Evolutionary conservation across 2,329 filamentous ascomycete species (phyloP), one percentile per base, ranked within the genome.

Genomic region (Calonectria leucothoes): DNA sequence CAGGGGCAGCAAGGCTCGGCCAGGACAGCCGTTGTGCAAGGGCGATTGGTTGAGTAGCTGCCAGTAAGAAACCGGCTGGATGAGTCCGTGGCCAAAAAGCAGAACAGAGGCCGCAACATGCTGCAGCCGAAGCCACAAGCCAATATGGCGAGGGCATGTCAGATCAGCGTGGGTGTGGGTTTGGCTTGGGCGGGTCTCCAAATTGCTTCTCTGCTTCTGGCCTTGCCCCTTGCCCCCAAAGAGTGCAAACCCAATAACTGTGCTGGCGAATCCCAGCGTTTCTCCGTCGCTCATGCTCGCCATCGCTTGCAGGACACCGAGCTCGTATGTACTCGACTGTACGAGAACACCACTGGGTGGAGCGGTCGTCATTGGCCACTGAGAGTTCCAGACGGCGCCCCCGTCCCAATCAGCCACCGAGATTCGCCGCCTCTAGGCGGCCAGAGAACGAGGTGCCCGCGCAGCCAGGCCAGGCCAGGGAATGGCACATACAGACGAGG

Each of bases 1-100:
- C 76, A 79, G 72, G 78, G 78, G 52, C 65, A 52, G 63, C 74
- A 78, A 76, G 74, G 78, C 77, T 79, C 73, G 71, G 70, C 67
- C 72, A 71, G 49, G 72, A 67, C 70, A 73, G 76, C 66, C 72
- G 70, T 71, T 48, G 35, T 45, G 61, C 49, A 59, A 72, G 70
- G 69, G 52, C 69, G 51, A 70, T 68, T 74, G 67, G 73, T 77
- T 72, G 70, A 73, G 42, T 59, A n/a, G 61, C 59, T 66, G 39
- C 57, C 59, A 65, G 59, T 57, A 14, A 52, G 49, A 69, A 57
- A 55, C 23, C 37, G 25, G 31, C 39, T 49, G 45, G 37, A 55
- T 61, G 49, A 65, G 35, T 39, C 48, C 29, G 23, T 55, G 39
- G 35, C 27, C 51, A 29, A 25, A 31, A 64, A 67, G 35, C 37